Evolutionary conservation across 345 rosid genomes (phyloP).

Genomic region (Populus euphratica): DNA sequence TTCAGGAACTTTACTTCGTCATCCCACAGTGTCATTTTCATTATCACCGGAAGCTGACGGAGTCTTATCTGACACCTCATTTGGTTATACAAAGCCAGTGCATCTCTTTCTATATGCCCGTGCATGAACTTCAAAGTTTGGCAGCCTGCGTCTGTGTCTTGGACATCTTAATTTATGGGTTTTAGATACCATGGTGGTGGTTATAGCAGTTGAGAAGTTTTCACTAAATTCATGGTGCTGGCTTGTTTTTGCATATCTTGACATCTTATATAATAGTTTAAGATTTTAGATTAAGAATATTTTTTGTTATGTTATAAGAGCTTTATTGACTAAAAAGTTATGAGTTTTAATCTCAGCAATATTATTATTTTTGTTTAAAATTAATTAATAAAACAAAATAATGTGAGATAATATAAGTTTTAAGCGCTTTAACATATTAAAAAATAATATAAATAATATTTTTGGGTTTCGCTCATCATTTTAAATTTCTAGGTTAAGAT

Average conservation of each 20-base stretch:
- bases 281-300: too few species aligned
- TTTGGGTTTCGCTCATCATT: fast-evolving
- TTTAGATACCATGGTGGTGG: not conserved
- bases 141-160: not conserved
- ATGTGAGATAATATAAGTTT: too few species aligned
- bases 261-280: too few species aligned
- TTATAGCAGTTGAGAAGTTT: not conserved
- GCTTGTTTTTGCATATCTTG: too few species aligned
- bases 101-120: not conserved
- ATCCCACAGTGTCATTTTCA: not conserved
- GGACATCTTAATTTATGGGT: not conserved
- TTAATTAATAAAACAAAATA: too few species aligned
- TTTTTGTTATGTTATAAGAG: too few species aligned
- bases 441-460: too few species aligned
- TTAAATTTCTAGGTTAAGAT: too few species aligned
- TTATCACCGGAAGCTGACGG: not conserved
- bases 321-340: too few species aligned
- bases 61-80: not conserved
- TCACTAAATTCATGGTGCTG: not conserved
- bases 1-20: not conserved
- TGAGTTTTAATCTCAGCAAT: too few species aligned
- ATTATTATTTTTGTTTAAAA: too few species aligned
- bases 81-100: not conserved
- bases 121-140: not conserved
- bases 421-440: fast-evolving